Evolutionary conservation across 305 asterid species (phyloP).

Genomic region (Solanum aculeatissimum): DNA sequence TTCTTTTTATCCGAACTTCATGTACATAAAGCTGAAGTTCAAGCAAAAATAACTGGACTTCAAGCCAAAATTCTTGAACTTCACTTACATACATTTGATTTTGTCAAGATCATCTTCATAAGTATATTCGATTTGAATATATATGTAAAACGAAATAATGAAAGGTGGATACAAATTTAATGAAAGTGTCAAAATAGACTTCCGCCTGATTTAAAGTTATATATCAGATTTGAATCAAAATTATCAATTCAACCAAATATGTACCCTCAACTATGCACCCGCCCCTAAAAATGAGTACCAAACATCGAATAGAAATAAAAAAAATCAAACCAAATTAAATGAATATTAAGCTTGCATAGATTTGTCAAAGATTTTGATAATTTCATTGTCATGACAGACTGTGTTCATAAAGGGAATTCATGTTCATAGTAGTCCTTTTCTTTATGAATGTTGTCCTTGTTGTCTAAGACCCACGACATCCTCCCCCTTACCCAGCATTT

Average conservation of each 20-base stretch:
- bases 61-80: not conserved
- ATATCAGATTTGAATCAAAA: not conserved
- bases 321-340: not conserved
- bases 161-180: not conserved
- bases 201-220: not conserved
- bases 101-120: not conserved
- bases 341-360: not conserved
- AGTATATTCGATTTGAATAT: not conserved
- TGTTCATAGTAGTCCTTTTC: not conserved
- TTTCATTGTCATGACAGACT: not conserved
- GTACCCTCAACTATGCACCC: not conserved
- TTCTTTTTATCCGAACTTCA: not conserved
- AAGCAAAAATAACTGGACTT: not conserved
- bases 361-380: not conserved
- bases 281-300: not conserved
- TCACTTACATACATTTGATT: not conserved
- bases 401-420: not conserved
- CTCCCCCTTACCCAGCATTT: not conserved
- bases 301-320: not conserved
- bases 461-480: not conserved
- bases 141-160: not conserved
- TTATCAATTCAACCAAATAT: not conserved
- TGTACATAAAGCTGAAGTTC: not conserved
- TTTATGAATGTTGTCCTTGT: not conserved
- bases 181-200: not conserved